phyloP scores from a whole-genome alignment of 805 yeast species.

The Ogataea philodendri region DNA sequence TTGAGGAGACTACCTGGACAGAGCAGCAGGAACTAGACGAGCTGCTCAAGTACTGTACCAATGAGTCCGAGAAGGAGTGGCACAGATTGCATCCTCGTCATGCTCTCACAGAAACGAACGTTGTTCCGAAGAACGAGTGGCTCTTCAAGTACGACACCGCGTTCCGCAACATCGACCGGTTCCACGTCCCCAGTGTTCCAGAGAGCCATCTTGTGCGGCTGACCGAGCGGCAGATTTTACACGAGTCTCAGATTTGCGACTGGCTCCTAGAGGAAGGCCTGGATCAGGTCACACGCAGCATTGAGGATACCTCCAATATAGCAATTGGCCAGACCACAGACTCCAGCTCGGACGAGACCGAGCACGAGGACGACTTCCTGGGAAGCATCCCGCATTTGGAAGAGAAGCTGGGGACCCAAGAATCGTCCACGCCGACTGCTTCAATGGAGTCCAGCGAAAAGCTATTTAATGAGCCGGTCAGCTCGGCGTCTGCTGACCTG shows the following conservation, averaged over 20 bases:
- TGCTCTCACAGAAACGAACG: constrained; percentile 15
- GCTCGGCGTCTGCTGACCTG: constrained; percentile 8
- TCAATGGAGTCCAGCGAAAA: too few relatives aligned
- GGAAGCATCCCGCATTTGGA: constrained; percentile 28
- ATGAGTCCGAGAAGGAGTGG: constrained; percentile 26
- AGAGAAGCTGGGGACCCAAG: constrained; percentile 5
- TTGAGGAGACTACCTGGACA: constrained; percentile 37
- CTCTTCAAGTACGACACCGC: constrained; percentile 31
- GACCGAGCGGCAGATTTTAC: constrained; percentile 4
- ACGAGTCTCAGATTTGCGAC: constrained; percentile 13
- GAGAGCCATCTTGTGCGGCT: constrained; percentile 8
- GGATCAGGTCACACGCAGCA: background rate
- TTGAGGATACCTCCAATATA: constrained; percentile 7
- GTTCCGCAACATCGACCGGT: constrained; percentile 29
- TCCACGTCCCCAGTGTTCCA: constrained; percentile 10
- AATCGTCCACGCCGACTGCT: too few relatives aligned
- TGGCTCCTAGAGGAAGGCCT: constrained; percentile 14
- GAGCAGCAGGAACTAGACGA: constrained; percentile 38
- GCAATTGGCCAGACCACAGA: constrained; percentile 9
- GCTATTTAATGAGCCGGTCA: background rate
- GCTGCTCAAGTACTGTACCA: constrained; percentile 33
- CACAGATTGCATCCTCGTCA: constrained; percentile 11
- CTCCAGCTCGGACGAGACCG: constrained; percentile 14
- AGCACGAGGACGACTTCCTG: constrained; percentile 26
- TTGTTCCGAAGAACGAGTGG: constrained; percentile 25